Evolutionary conservation across 1,284 basidiomycete genomes (phyloP).

Genomic region (Boletellus deceptivus): DNA sequence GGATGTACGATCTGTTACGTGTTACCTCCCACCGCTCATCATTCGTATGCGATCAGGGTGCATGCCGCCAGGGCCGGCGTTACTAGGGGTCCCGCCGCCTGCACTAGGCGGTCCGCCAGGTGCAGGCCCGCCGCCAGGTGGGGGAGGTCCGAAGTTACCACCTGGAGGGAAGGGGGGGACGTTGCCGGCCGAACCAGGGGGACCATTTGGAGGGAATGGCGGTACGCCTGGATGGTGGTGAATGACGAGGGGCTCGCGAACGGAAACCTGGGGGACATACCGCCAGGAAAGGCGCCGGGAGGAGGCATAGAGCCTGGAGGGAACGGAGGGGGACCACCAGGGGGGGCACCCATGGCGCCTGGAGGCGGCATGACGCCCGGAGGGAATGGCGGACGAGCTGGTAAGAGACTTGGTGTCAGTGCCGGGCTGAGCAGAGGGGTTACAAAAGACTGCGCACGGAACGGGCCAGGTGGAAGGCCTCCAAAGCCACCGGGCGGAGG

Average conservation of each 20-base stretch:
- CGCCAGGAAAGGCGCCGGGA: conserved; percentile 41
- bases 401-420: conserved; percentile 7
- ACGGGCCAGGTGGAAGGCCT: conserved; percentile 28
- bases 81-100: conserved; percentile 27
- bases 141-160: conserved; percentile 40
- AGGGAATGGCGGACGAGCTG: conserved; percentile 69
- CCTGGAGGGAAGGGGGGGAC: conserved; percentile 47
- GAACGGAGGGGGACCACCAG: conserved; percentile 44
- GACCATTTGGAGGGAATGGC: conserved; percentile 61
- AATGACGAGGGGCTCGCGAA: background rate
- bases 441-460: conserved; percentile 9
- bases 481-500: conserved; percentile 49
- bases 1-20: background rate
- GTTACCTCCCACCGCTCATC: conserved; percentile 52
- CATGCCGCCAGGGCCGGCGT: conserved; percentile 53
- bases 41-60: conserved; percentile 87
- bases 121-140: conserved; percentile 36
- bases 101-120: conserved; percentile 24
- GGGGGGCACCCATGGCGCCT: conserved; percentile 56
- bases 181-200: conserved; percentile 34
- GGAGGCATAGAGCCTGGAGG: conserved; percentile 38
- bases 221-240: conserved; percentile 40
- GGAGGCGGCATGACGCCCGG: conserved; percentile 51
- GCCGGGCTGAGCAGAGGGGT: background rate
- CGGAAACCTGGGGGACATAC: conserved; percentile 30